Base-by-base conservation (phyloP, 2,329 filamentous ascomycete species). In the Hymenoscyphus occultus region DNA sequence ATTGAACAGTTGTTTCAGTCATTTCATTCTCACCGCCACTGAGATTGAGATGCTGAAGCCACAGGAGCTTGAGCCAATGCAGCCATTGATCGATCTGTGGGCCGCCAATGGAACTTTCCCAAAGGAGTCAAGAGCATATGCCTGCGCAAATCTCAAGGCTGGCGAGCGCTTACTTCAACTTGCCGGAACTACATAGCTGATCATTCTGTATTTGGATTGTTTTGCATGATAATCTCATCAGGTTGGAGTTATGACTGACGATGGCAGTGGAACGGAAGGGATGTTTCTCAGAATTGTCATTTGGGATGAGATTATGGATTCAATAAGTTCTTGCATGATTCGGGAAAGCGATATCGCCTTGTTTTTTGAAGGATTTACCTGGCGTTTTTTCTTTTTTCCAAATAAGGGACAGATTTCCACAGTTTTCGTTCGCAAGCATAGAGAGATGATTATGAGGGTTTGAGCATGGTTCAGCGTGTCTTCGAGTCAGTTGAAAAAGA, bases 31-130 rank as follows among this genome's bases (percentile, higher is more conserved):
- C 28, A 92, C 91, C 3, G 90, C 90, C 56, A 93, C 90, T 63
- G 90, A 90, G 59, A 86, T 93, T 70, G 90, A 91, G 72, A 89
- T 98, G 80, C 85, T 98, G 67, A 90, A 90, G 71, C 92, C 93
- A 65, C 90, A 92, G 74, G 94, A 97, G 78, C 85, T 96, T 73
- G 93, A 97, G 82, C 94, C 94, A 28, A 97, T 98, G 92, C 92
- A 96, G 80, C 92, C 92, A 32, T 80, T 98, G 71, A 91, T 98
- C 71, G 93, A 97, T 74, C 84, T 97, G 59, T 97, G 93, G 90
- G 88, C 93, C 32, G 89, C 89, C 68, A 94, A 94, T 75, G 93
- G 93, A 65, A 91, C 93, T 32, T 90, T 98, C 72, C 93, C 93
- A 1, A 86, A 87, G 13, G 90, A 91, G 68, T 88, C 85, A 54